Base-by-base conservation (phyloP, 805 yeast species). In the Teunomyces aglyptinius region DNA sequence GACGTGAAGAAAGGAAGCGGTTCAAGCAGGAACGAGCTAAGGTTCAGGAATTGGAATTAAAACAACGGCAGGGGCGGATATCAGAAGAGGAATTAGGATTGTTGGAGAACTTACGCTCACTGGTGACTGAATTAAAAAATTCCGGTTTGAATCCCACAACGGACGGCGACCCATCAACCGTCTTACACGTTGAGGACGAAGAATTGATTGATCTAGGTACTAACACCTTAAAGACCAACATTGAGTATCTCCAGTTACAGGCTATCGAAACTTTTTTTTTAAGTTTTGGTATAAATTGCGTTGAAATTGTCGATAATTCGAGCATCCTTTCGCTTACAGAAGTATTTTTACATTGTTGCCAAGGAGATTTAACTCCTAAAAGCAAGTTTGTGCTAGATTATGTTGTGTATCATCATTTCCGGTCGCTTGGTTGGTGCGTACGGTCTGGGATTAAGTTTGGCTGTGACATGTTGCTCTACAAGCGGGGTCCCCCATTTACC, bases 381-480 rank as follows among this genome's bases (percentile, higher is more conserved):
- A 48, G 45, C 48, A 46, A 57, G 20, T 81, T 85, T 50, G 55
- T 86, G 2, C 51, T 75, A 1, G 74, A 78, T 40, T 92, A 86
- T 56, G 82, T 81, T 4, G 91, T 80, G 1, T 92, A 91, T 58
- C 95, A 89, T 59, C 90, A 92, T 61, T 91, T 82, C 65, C 76
- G 96, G 44, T 83, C 96, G 0, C 75, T 81, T 20, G 97, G 97
- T 0, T 94, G 98, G 97, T 92, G 97, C 70, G 94, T 85, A 2
- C 75, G 95, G 48, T 80, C 91, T 0, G 99, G 98, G 0, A 79
- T 90, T 47, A 94, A 94, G 64, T 94, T 94, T 64, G 96, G 97
- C 2, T 78, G 87, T n/a, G 95, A 91, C 57, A 85, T 72, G 64
- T 67, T 94, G 6, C 71, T 94, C 4, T 94, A 94, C 63, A 81